Percentiles rank a stretch among this genome's conserved stretches.
These are phyloP conservation scores for Sarcomyxa edulis DNA, from an alignment of 768 basidiomycete genomes.

Conservation along the genomic window DNA sequence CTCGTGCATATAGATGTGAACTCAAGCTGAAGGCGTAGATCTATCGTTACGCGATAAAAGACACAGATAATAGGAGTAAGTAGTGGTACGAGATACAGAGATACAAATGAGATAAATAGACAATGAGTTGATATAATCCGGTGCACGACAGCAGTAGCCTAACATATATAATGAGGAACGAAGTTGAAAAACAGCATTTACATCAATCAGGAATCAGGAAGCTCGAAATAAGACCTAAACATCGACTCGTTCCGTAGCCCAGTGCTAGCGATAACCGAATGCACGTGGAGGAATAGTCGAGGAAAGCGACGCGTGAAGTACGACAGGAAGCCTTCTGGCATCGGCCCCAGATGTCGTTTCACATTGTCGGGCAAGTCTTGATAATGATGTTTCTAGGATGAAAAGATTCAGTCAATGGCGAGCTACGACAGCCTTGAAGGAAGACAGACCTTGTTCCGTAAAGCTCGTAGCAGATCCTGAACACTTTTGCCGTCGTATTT, in stretches of 20 bases:
- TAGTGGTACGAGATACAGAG: conserved; percentile 3
- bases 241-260: conserved; percentile 78
- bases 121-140: not conserved
- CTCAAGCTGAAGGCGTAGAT: no score
- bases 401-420: not conserved
- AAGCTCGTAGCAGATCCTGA: conserved; percentile 86
- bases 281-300: conserved; percentile 85
- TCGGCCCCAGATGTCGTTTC: conserved; percentile 80
- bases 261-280: conserved; percentile 70
- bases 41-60: not conserved
- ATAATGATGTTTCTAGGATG: conserved; percentile 89
- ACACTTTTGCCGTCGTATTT: conserved; percentile 93
- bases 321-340: conserved; percentile 87
- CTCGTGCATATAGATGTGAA: no score
- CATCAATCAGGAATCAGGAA: conserved; percentile 38
- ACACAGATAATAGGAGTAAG: not conserved
- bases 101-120: not conserved
- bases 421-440: not conserved
- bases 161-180: no score
- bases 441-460: conserved; percentile 84
- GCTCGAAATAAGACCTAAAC: conserved; percentile 87
- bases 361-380: conserved; percentile 94
- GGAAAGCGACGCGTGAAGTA: conserved; percentile 97
- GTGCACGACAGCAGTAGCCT: no score
- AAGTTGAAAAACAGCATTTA: no score